phyloP scores from a whole-genome alignment of 176 grass and related monocot genomes.

The Metroxylon sagu region DNA sequence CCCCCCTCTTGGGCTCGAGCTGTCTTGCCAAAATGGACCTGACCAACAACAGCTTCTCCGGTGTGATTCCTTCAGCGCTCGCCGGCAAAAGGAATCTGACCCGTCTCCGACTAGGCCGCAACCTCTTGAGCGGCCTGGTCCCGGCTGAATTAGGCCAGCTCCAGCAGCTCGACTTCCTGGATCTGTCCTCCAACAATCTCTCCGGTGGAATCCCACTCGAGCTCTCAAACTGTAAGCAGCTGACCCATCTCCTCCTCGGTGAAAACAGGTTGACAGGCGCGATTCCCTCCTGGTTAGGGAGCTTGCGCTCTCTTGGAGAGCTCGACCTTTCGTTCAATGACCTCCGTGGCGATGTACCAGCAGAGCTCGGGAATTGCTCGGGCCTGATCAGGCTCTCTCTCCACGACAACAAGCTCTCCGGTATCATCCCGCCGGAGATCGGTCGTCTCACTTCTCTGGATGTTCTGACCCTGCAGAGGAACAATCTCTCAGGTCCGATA shows the following conservation, averaged over 20 bases:
- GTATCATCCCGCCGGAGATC: constrained; percentile 64
- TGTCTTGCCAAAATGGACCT: constrained; percentile 49
- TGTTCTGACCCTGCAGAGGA: constrained; percentile 73
- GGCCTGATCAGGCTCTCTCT: constrained; percentile 68
- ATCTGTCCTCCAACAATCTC: constrained; percentile 62
- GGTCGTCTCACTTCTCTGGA: constrained; percentile 64
- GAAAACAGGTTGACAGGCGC: constrained; percentile 48
- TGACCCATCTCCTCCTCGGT: constrained; percentile 65
- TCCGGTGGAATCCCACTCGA: constrained; percentile 39
- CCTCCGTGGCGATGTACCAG: constrained; percentile 42
- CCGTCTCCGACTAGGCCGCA: constrained; percentile 53
- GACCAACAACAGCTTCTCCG: constrained; percentile 74
- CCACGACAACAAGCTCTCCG: constrained; percentile 51
- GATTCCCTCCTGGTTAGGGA: constrained; percentile 58
- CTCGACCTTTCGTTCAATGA: constrained; percentile 79
- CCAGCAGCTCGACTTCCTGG: constrained; percentile 48
- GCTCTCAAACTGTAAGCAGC: constrained; percentile 45
- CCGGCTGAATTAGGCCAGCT: constrained; percentile 47
- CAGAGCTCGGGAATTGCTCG: constrained; percentile 55
- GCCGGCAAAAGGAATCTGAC: constrained; percentile 38
- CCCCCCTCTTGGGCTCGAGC: constrained; percentile 62
- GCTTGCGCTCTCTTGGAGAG: constrained; percentile 55
- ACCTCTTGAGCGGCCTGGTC: constrained; percentile 45
- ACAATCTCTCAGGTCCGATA: constrained; percentile 52
- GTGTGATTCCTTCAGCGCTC: constrained; percentile 35